Conservation (phyloP, 1,284 basidiomycete species). For the Fomes fomentarius region DNA sequence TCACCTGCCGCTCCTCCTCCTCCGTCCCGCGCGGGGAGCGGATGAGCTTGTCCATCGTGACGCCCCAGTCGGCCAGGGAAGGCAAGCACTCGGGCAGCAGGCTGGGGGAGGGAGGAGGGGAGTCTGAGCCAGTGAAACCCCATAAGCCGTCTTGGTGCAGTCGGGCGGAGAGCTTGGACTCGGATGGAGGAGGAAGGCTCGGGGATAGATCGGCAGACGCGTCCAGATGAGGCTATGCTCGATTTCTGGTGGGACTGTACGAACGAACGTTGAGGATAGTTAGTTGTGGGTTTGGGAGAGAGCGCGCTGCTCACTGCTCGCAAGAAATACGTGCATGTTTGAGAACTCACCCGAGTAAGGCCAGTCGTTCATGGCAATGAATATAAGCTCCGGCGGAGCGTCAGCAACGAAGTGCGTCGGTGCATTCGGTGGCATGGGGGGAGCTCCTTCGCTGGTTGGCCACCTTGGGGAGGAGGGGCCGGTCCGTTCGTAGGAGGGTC, state of each 20-base stretch:
- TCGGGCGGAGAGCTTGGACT: conserved; percentile 48
- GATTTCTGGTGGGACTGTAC: conserved; percentile 66
- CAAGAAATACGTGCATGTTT: background rate
- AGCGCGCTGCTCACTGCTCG: background rate
- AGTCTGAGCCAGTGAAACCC: conserved; percentile 69
- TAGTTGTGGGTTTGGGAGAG: background rate
- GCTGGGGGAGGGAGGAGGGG: conserved; percentile 66
- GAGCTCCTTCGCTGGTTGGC: conserved; percentile 10
- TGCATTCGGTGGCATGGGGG: conserved; percentile 34
- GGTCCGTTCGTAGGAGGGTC: conserved; percentile 4
- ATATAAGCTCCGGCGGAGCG: conserved; percentile 59
- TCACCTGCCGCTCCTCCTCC: conserved; percentile 56
- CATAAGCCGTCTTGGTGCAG: conserved; percentile 73
- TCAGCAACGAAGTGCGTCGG: conserved; percentile 67
- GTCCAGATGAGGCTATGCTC: conserved; percentile 82
- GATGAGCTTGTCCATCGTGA: conserved; percentile 62
- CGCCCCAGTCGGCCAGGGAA: conserved; percentile 67
- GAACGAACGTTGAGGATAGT: background rate
- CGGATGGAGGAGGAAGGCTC: conserved; percentile 43
- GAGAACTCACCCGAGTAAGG: conserved; percentile 77
- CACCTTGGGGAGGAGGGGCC: background rate
- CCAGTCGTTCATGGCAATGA: conserved; percentile 83
- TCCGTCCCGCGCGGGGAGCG: conserved; percentile 49
- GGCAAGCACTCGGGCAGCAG: conserved; percentile 59
- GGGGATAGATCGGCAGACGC: conserved; percentile 68